Evolutionary conservation across 177 flowering plant genomes (phyloP).

Genomic region (Vitis hybrid): DNA sequence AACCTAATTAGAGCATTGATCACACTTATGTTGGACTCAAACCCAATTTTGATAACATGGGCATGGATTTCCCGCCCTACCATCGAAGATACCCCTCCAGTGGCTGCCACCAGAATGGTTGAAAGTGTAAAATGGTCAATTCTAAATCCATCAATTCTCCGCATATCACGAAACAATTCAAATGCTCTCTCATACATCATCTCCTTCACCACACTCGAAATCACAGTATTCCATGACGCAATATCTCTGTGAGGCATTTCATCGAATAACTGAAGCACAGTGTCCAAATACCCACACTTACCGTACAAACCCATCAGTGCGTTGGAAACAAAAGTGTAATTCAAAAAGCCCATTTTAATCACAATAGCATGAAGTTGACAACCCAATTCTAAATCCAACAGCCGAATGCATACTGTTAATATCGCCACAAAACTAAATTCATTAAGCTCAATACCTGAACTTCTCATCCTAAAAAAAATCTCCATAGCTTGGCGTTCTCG

Average conservation of each 20-base stretch:
- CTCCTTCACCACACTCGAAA: conserved; percentile 57
- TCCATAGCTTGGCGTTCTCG: conserved; percentile 46
- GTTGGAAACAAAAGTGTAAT: conserved; percentile 56
- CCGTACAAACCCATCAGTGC: conserved; percentile 64
- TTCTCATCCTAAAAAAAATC: conserved; percentile 63
- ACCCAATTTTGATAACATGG: conserved; percentile 61
- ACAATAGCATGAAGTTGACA: conserved; percentile 59
- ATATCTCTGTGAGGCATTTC: conserved; percentile 66
- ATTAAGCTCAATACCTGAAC: conserved; percentile 67
- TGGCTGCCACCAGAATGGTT: conserved; percentile 56
- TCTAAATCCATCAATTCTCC: conserved; percentile 29
- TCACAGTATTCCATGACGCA: conserved; percentile 77
- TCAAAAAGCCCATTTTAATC: conserved; percentile 43
- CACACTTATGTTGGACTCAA: conserved; percentile 56
- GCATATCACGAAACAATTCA: conserved; percentile 54
- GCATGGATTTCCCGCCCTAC: conserved; percentile 69
- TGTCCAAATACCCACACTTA: conserved; percentile 40
- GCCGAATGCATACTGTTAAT: conserved; percentile 66
- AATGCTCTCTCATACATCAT: conserved; percentile 46
- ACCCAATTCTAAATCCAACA: conserved; percentile 48
- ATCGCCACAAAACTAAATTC: conserved; percentile 71
- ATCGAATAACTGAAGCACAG: conserved; percentile 58
- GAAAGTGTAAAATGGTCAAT: conserved; percentile 67
- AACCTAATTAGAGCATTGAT: conserved; percentile 77
- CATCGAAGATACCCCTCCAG: conserved; percentile 25